These are phyloP conservation scores for Candida freyschussii DNA, from an alignment of 1,139 yeast genomes.

Conservation along the genomic window DNA sequence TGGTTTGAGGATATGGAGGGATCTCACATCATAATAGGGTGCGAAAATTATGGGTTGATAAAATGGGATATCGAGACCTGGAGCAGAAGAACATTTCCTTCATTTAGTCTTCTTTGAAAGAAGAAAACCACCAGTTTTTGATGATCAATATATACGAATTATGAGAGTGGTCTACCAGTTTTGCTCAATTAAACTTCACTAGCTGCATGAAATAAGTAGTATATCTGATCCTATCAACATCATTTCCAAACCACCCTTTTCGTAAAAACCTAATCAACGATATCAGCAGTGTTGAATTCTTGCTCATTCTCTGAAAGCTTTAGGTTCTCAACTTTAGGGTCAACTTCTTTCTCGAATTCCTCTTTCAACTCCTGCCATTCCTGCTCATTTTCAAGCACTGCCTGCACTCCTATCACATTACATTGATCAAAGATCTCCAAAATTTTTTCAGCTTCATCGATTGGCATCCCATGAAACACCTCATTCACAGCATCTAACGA, in stretches of 20 bases:
- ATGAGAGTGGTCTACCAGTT: background rate
- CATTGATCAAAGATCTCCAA: slow-evolving; percentile 74
- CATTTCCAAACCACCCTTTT: background rate
- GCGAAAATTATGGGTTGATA: slow-evolving; percentile 40
- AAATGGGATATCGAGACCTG: slow-evolving; percentile 48
- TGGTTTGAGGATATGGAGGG: slow-evolving; percentile 37
- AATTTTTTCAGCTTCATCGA: slow-evolving; percentile 76
- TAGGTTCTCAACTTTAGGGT: slow-evolving; percentile 21
- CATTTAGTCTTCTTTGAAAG: slow-evolving; percentile 22
- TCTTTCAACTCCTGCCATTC: slow-evolving; percentile 55
- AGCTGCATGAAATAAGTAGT: no score
- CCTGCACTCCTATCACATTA: slow-evolving; percentile 79
- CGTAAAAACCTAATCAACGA: slow-evolving; percentile 27
- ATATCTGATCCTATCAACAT: background rate
- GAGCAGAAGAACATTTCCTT: slow-evolving; percentile 47
- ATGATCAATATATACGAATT: background rate
- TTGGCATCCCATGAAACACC: slow-evolving; percentile 70
- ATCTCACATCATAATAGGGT: slow-evolving; percentile 41
- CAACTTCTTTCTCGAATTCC: slow-evolving; percentile 31
- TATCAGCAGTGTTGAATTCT: slow-evolving; percentile 27
- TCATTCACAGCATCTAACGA: slow-evolving; percentile 76
- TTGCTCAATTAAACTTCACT: no score
- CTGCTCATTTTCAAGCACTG: slow-evolving; percentile 66
- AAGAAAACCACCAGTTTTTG: background rate
- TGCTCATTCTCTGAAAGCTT: slow-evolving; percentile 13